A percentile compares a stretch with the other conserved stretches of the same genome.
Evolutionary conservation across 2,329 filamentous ascomycete genomes (phyloP).

Genomic region (Cryphonectria japonica): DNA sequence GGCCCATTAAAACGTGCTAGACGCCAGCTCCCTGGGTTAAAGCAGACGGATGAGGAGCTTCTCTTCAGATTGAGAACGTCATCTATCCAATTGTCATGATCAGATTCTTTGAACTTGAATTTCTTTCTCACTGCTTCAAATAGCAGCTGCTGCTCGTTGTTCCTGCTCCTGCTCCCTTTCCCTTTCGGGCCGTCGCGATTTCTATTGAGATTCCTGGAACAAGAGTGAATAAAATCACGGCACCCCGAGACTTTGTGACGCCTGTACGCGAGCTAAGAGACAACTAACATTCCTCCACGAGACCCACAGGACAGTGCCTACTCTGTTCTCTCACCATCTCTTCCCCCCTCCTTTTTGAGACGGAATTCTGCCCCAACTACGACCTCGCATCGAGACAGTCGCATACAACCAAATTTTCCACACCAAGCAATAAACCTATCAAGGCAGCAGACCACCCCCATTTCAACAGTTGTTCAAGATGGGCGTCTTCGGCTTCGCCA

Average conservation of each 20-base stretch:
- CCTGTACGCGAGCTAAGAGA: not conserved
- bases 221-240: not conserved
- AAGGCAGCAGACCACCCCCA: not conserved
- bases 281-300: slow-evolving; percentile 2
- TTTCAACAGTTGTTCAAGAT: slow-evolving; percentile 38
- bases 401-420: not conserved
- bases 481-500: slow-evolving; percentile 49
- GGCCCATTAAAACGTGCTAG: not conserved
- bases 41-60: not conserved
- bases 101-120: not conserved
- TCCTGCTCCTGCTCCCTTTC: not conserved
- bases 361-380: not conserved
- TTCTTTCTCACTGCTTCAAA: not conserved
- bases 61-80: not conserved
- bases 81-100: not conserved
- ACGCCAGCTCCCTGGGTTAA: not conserved
- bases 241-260: not conserved
- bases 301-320: not conserved
- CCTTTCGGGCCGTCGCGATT: not conserved
- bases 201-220: not conserved
- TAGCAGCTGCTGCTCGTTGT: not conserved
- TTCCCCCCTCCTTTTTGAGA: not conserved
- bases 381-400: not conserved
- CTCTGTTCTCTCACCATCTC: not conserved
- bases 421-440: not conserved